phyloP scores from a whole-genome alignment of 805 yeast genomes.

The Maudiozyma bulderi region DNA sequence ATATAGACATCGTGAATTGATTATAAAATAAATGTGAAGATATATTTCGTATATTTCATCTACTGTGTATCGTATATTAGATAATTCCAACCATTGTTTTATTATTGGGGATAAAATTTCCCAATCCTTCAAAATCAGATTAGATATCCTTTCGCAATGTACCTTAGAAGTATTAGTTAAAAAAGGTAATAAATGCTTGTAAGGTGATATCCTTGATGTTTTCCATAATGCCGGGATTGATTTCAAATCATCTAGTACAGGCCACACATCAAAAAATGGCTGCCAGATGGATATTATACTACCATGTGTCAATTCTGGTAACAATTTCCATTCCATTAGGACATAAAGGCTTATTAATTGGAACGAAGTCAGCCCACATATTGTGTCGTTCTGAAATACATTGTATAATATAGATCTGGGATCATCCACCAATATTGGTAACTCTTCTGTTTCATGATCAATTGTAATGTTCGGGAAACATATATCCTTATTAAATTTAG shows the following conservation, averaged over 20 bases:
- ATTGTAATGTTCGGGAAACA: conserved; percentile 7
- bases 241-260: conserved; percentile 42
- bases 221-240: conserved; percentile 61
- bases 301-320: conserved; percentile 18
- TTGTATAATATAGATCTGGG: conserved; percentile 28
- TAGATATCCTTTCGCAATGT: conserved; percentile 35
- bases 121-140: conserved; percentile 40
- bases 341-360: conserved; percentile 46
- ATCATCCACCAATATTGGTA: conserved; percentile 5
- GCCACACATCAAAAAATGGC: conserved; percentile 60
- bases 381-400: conserved; percentile 23
- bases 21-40: conserved; percentile 74
- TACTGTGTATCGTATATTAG: neutral
- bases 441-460: conserved; percentile 1
- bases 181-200: conserved; percentile 23
- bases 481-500: conserved; percentile 24
- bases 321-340: conserved; percentile 21
- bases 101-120: conserved; percentile 25
- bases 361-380: conserved; percentile 43
- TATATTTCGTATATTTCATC: conserved; percentile 22
- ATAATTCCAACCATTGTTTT: conserved; percentile 11
- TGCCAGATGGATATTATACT: conserved; percentile 45
- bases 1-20: conserved; percentile 85
- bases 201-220: conserved; percentile 17
- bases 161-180: conserved; percentile 38